Evolutionary conservation across 305 asterid genomes (phyloP), one percentile per base, ranked within the genome.

Genomic region (Solanum hybrid): DNA sequence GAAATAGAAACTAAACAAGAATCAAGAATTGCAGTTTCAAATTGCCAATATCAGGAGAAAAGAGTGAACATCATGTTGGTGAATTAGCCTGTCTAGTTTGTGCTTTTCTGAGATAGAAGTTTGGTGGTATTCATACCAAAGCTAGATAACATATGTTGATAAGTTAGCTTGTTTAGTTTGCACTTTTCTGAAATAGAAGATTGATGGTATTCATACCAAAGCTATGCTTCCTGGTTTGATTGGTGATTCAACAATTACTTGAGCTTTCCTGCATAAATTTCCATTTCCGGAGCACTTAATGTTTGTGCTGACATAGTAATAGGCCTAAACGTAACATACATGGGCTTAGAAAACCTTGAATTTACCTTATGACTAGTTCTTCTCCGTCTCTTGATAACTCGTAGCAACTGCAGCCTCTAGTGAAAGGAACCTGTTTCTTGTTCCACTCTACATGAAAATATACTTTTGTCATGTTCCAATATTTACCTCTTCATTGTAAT

Each of bases 351-450:
- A 26, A 46, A 61, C 24, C 6, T 71, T 37, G 89, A 22, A n/a
- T 90, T 89, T 95, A 95, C 98, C 92, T 91, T 91, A 97, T 95
- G 89, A 96, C 92, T 75, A 94, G 90, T 90, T 92, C 91, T 86
- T 94, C 92, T 37, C 91, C 91, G 2, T 92, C 89, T 24, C 89
- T 92, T 88, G 95, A 92, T 87, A 95, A 90, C 83, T 93, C 92
- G 86, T 87, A 97, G 90, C 84, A 89, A 95, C 97, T 94, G 95
- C 95, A 94, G 67, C 99, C 98, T 94, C 93, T 93, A 80, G 96
- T 95, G 90, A 94, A 93, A 76, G 98, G 98, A 78, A 96, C 93
- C 92, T 91, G 95, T 89, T 92, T 94, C 86, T 90, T 92, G 90
- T 93, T 94, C 98, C 98, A 97, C 29, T 94, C 99, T 97, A 94